Evolutionary conservation across 176 grass and related monocot species (phyloP).

Genomic region (Lolium perenne): DNA sequence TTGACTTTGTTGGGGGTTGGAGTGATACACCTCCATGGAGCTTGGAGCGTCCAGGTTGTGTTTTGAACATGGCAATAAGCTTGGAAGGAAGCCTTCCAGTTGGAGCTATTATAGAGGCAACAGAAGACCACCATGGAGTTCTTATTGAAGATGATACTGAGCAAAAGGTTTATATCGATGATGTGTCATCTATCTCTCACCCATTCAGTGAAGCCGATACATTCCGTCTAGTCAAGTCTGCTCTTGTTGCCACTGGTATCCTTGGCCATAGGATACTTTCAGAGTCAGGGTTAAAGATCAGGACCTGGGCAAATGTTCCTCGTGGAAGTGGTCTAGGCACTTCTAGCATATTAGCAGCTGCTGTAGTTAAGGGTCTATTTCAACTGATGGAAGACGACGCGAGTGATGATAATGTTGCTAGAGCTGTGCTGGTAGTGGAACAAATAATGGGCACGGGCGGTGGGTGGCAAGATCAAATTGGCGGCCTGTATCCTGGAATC

Average conservation of each 20-base stretch:
- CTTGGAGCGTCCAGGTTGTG: constrained; percentile 91
- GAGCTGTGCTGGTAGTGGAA: constrained; percentile 79
- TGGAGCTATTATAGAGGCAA: constrained; percentile 63
- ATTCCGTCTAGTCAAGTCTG: constrained; percentile 92
- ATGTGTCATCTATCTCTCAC: constrained; percentile 56
- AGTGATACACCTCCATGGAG: constrained; percentile 99
- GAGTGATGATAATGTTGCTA: constrained; percentile 73
- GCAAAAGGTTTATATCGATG: constrained; percentile 57
- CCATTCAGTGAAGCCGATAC: constrained; percentile 69
- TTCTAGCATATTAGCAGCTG: constrained; percentile 85
- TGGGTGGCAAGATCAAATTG: constrained; percentile 98
- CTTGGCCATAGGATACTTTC: constrained; percentile 56
- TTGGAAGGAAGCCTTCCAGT: constrained; percentile 82
- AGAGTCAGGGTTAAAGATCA: constrained; percentile 68
- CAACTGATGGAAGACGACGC: constrained; percentile 72
- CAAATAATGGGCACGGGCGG: constrained; percentile 97
- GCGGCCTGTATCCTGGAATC: constrained; percentile 87
- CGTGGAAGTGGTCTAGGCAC: constrained; percentile 94
- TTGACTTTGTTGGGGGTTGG: constrained; percentile 97
- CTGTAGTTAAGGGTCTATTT: constrained; percentile 83
- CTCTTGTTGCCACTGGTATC: constrained; percentile 66
- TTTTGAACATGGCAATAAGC: constrained; percentile 95
- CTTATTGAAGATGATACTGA: constrained; percentile 70
- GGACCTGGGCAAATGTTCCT: constrained; percentile 80
- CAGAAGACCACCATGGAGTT: constrained; percentile 54